Base-by-base conservation (phyloP, 208 protist species). In the Trypanosoma scelopori region DNA sequence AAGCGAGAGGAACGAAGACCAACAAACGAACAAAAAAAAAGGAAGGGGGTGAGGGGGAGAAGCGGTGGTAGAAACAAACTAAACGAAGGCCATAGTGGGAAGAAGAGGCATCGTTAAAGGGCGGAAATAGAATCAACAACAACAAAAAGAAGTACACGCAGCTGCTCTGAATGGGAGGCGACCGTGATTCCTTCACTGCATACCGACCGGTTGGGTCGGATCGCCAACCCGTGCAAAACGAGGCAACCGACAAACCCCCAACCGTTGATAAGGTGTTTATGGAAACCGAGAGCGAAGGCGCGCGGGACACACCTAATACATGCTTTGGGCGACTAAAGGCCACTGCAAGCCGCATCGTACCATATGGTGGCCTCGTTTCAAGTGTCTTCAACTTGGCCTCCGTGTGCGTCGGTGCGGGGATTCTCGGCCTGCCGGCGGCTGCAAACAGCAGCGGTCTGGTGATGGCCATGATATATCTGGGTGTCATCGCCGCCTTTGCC, bases 391-490 rank as follows among this genome's bases (percentile, higher is more conserved):
- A 78, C 48, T 62, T 85, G 5, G 45, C 59, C 42, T 70, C 62
- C 39, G 60, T 69, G 28, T 76, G 71, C 18, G 25, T 85, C 35
- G 79, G 79, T 18, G 79, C 76, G 7, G 76, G 79, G 48, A 78
- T 78, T 47, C 71, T 85, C 46, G 65, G 72, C 15, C 20, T 85
- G 1, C 79, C 79, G 3, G 57, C 56, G 0, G 79, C 79, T 15
- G 66, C 77, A 20, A 61, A 56, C 30, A 72, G 50, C 25, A 74
- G 65, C 18, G 79, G 79, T 47, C 25, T 74, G 5, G 18, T 77
- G 1, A 71, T 82, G 63, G 82, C 75, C 0, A 41, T 89, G 37
- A 53, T 92, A 41, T 89, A 87, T 57, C 69, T 96, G 11, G 27
- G 85, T 3, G 47, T 83, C 20, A 81, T 84, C 51, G 76, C 77